Evolutionary conservation across 345 rosid species (phyloP).

Genomic region (Pistacia vera): DNA sequence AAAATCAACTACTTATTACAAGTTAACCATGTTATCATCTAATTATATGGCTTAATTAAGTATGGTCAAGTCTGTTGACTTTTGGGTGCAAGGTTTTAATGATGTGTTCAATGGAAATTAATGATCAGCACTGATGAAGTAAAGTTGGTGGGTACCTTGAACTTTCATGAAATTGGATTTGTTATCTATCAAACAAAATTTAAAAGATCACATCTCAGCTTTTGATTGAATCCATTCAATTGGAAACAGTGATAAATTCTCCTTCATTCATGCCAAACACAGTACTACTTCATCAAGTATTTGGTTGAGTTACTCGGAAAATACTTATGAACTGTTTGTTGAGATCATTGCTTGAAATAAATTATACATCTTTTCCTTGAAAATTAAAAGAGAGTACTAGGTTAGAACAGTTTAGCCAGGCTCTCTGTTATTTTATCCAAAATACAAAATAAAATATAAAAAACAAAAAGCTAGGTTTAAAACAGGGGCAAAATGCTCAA

Average conservation of each 20-base stretch:
- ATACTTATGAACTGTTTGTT: background rate
- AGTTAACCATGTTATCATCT: background rate
- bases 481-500: background rate
- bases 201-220: background rate
- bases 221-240: background rate
- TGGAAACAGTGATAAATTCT: background rate
- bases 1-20: background rate
- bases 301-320: background rate
- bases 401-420: background rate
- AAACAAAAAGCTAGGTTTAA: background rate
- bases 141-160: too few species aligned
- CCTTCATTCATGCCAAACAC: background rate
- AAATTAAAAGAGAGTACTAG: background rate
- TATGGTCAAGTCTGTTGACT: background rate
- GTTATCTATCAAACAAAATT: background rate
- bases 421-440: background rate
- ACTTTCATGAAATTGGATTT: conserved; percentile 4
- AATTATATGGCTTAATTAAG: background rate
- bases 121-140: background rate
- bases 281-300: background rate
- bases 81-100: background rate
- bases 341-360: background rate
- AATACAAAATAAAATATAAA: too few species aligned
- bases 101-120: background rate
- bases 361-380: background rate